Conservation (phyloP, 805 yeast genomes). For the Metschnikowia anglica region DNA sequence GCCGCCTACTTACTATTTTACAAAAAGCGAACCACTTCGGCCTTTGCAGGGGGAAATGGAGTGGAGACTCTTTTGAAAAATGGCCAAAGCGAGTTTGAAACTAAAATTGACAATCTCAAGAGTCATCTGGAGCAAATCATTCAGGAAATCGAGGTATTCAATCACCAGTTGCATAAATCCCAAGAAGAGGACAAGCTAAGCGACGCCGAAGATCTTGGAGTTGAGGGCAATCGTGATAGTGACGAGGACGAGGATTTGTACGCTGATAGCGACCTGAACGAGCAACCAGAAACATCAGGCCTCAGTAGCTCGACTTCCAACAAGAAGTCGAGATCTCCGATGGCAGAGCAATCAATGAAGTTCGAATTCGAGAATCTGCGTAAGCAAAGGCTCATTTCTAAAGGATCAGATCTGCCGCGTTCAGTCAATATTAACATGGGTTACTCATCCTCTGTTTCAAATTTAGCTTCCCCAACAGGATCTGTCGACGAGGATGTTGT, state of each 20-base stretch:
- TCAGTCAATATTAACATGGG: constrained; percentile 20
- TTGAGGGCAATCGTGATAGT: background rate
- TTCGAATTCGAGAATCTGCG: constrained; percentile 20
- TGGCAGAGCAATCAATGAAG: constrained; percentile 17
- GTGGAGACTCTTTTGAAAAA: constrained; percentile 27
- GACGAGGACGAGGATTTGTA: constrained; percentile 15
- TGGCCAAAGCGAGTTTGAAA: constrained; percentile 49
- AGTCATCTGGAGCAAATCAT: constrained; percentile 16
- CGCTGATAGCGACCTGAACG: constrained; percentile 10
- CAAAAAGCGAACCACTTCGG: constrained; percentile 48
- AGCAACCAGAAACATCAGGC: background rate
- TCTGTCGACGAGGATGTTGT: constrained; percentile 16
- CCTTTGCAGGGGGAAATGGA: constrained; percentile 17
- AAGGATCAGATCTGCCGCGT: constrained; percentile 19
- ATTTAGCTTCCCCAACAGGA: constrained; percentile 19
- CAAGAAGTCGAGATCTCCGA: constrained; percentile 21
- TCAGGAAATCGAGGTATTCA: constrained; percentile 14
- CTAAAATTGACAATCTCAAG: constrained; percentile 44
- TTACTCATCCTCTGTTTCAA: constrained; percentile 20
- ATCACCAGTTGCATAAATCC: constrained; percentile 18
- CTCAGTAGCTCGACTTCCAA: constrained; percentile 1
- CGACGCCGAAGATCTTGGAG: background rate
- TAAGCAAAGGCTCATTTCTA: constrained; percentile 22
- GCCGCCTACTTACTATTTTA: constrained; percentile 90
- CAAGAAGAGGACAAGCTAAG: constrained; percentile 20